Evolutionary conservation across 768 basidiomycete species (phyloP), one percentile per base, ranked within the genome.

Genomic region (Roridomyces roridus): DNA sequence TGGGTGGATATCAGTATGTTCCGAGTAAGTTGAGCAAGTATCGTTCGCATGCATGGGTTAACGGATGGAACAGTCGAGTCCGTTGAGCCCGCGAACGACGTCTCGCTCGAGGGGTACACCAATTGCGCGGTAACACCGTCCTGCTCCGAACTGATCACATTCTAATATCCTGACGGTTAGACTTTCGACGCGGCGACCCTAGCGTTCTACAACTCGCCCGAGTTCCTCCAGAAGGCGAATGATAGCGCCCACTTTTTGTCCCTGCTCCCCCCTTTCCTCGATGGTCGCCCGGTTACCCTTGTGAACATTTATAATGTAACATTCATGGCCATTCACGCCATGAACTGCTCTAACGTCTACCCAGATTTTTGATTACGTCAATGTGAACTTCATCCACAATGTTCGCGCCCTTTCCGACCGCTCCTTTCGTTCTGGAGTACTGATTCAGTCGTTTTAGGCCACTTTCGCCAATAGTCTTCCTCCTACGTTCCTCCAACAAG

Each of bases 1-100:
- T 94, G 8, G 83, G 84, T 14, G 91, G 91, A 4, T 95, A 94
- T 72, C 91, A 93, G 72, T 94, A 94, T 62, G 82, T 94, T 49
- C 90, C 92, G 21, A 82, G 87, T 83, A 55, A 43, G 74, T 72
- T 20, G n/a, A n/a, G n/a, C n/a, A n/a, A n/a, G n/a, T n/a, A n/a
- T n/a, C n/a, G n/a, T n/a, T n/a, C n/a, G n/a, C n/a, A n/a, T n/a
- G n/a, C n/a, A n/a, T n/a, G n/a, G n/a, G n/a, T n/a, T n/a, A n/a
- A n/a, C n/a, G n/a, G n/a, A n/a, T n/a, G n/a, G n/a, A n/a, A n/a
- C n/a, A 85, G 89, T 91, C 23, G 88, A 93, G 77, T 91, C 91
- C 18, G 87, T 94, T 49, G 91, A 92, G 71, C 88, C 92, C 28
- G 81, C 79, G 51, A 90, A 92, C 61, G 89, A 92, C 68, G 84